Conservation (phyloP, 2,329 filamentous ascomycete genomes). For the Calonectria henricotiae region DNA sequence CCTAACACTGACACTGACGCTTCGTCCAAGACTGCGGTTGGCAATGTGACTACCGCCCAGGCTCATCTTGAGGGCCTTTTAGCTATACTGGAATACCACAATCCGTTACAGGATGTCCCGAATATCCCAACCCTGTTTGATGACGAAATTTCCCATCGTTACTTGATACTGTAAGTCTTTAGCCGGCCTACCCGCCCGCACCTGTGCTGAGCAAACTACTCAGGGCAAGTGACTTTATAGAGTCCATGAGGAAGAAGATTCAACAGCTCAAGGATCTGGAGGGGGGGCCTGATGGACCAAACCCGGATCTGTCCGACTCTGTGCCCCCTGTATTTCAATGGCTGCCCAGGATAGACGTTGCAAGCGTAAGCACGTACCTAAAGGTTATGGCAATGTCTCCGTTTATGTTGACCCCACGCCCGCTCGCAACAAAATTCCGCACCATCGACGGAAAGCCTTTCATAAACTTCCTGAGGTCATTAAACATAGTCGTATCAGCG, state of each 20-base stretch:
- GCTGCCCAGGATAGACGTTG: background rate
- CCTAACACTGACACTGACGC: background rate
- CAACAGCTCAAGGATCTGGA: background rate
- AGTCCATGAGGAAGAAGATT: constrained; percentile 3
- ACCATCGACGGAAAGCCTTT: background rate
- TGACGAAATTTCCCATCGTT: constrained; percentile 2
- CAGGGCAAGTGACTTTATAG: constrained; percentile 13
- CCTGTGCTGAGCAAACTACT: background rate
- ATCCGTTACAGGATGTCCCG: background rate
- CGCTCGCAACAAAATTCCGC: background rate
- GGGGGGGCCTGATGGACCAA: background rate
- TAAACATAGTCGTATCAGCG: background rate
- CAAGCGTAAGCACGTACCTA: background rate
- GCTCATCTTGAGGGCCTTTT: constrained; percentile 2
- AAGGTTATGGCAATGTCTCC: constrained; percentile 16
- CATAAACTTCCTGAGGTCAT: background rate
- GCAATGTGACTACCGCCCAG: constrained; percentile 2
- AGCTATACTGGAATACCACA: background rate
- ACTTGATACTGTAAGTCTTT: constrained; percentile 8
- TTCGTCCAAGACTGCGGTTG: background rate
- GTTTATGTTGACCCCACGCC: constrained; percentile 7
- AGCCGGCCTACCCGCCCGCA: too few species aligned
- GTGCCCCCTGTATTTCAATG: constrained; percentile 2
- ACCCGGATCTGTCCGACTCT: background rate
- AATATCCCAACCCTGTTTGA: background rate